Conservation (phyloP, 2,329 filamentous ascomycete genomes). For the Colletotrichum sp. region DNA sequence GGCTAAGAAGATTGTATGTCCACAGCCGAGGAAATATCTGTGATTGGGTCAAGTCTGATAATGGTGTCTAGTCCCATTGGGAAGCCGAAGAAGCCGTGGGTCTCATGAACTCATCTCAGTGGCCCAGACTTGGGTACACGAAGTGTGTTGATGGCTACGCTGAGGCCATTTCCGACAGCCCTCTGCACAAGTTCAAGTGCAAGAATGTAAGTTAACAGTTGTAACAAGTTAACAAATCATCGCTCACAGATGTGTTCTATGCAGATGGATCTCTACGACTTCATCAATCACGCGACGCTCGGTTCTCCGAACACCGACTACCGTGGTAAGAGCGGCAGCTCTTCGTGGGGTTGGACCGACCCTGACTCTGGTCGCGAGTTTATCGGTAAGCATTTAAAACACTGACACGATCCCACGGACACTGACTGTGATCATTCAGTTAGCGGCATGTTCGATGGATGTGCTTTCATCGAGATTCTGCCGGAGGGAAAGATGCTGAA, state of each 20-base stretch:
- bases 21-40: fast-evolving
- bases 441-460: slow-evolving; percentile 40
- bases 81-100: slow-evolving; percentile 23
- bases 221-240: neutral
- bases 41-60: neutral
- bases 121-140: slow-evolving; percentile 26
- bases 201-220: slow-evolving; percentile 8
- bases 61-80: slow-evolving; percentile 7
- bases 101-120: slow-evolving; percentile 25
- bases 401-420: too few relatives aligned
- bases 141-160: slow-evolving; percentile 26
- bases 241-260: fast-evolving
- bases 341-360: slow-evolving; percentile 48
- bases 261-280: slow-evolving; percentile 55
- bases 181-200: slow-evolving; percentile 26
- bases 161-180: slow-evolving; percentile 24
- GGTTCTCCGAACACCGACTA: slow-evolving; percentile 40
- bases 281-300: slow-evolving; percentile 55
- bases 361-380: slow-evolving; percentile 36
- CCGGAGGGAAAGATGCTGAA: slow-evolving; percentile 46
- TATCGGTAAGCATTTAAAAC: neutral
- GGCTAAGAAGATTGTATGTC: slow-evolving; percentile 20
- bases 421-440: neutral
- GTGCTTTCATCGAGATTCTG: slow-evolving; percentile 48
- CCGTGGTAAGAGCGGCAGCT: slow-evolving; percentile 28